Conservation (phyloP, 129 eudicot genomes). For the Flaveria trinervia region DNA sequence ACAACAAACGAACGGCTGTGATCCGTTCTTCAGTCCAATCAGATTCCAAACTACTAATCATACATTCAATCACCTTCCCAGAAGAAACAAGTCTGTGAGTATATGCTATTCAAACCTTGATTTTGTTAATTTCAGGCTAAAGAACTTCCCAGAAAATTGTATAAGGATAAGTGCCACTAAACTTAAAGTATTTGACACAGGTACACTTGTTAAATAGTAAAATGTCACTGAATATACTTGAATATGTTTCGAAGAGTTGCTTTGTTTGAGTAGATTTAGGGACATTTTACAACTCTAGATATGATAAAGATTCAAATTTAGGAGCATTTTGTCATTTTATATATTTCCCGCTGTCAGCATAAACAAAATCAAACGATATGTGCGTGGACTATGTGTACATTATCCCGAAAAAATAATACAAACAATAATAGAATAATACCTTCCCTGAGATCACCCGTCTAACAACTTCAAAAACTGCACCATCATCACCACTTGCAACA, state of each 20-base stretch:
- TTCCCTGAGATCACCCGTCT: conserved; percentile 44
- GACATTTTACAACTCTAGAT: not conserved
- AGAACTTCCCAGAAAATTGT: not conserved
- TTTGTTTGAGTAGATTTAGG: not conserved
- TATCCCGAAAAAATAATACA: too few relatives aligned
- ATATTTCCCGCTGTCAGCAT: not conserved
- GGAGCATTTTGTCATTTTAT: not conserved
- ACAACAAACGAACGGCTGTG: conserved; percentile 56
- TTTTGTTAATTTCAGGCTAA: not conserved
- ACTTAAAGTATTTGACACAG: not conserved
- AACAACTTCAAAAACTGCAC: conserved; percentile 35
- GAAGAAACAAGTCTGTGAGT: conserved; percentile 9
- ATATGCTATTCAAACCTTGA: not conserved
- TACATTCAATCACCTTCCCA: conserved; percentile 43
- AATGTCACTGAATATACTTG: not conserved
- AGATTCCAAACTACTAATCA: conserved; percentile 50
- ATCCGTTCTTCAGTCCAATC: conserved; percentile 54
- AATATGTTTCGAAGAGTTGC: not conserved
- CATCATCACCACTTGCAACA: conserved; percentile 51
- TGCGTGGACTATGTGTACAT: too few relatives aligned
- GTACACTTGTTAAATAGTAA: not conserved
- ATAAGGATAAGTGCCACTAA: not conserved
- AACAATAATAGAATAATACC: not conserved
- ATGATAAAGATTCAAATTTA: not conserved
- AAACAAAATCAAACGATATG: too few relatives aligned